These are phyloP conservation scores for Penicillium canescens DNA, from an alignment of 495 filamentous ascomycete genomes.

Conservation along the genomic window DNA sequence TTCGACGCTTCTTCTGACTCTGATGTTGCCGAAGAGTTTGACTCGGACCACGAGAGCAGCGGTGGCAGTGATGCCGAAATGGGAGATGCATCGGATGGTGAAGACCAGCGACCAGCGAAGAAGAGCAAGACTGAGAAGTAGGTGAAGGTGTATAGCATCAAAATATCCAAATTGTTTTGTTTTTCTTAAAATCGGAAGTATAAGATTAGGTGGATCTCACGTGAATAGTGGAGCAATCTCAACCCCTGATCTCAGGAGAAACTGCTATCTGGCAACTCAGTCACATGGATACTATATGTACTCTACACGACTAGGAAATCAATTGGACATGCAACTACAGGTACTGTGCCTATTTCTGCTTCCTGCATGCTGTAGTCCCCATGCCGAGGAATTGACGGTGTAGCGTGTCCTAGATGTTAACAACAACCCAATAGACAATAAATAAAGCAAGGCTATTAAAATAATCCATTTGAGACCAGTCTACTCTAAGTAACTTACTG, in stretches of 20 bases:
- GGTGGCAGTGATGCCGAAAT: slow-evolving; percentile 68
- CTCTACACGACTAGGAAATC: no score
- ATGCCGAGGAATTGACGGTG: slow-evolving; percentile 4
- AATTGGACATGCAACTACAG: neutral
- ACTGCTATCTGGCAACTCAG: slow-evolving; percentile 1
- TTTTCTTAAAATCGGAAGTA: neutral
- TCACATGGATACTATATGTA: neutral
- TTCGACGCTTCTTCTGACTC: slow-evolving; percentile 89
- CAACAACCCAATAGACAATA: neutral
- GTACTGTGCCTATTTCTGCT: neutral
- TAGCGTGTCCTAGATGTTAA: neutral
- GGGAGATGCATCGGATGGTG: slow-evolving; percentile 56
- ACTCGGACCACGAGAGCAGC: slow-evolving; percentile 84
- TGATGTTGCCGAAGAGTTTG: slow-evolving; percentile 95
- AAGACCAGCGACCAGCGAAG: slow-evolving; percentile 65
- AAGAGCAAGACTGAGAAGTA: slow-evolving; percentile 59
- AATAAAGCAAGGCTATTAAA: neutral
- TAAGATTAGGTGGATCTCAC: slow-evolving; percentile 14
- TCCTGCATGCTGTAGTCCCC: slow-evolving; percentile 7
- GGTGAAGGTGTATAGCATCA: neutral
- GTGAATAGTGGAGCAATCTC: slow-evolving; percentile 13
- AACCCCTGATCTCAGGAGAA: slow-evolving; percentile 27
- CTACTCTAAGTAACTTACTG: neutral
- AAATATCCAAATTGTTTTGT: slow-evolving; percentile 10
- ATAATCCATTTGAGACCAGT: neutral